Base-by-base conservation (phyloP, 1,139 yeast species). In the Arxiozyma heterogenica region DNA sequence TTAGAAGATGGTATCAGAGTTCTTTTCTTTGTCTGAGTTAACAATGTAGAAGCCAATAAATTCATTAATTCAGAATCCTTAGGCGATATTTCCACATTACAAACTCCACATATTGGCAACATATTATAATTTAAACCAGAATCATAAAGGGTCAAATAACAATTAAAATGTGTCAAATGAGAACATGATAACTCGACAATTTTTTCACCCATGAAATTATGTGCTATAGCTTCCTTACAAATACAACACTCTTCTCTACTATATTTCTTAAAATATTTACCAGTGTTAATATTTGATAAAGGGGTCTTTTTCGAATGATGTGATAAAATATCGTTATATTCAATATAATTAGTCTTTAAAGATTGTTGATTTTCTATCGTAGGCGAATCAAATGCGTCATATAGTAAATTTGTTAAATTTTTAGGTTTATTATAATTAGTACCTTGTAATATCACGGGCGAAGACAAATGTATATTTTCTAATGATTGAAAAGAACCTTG, bases 201-300 rank as follows among this genome's bases (percentile, higher is more conserved):
- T 50, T 65, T 69, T 59, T 73, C 76, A 11, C 71, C 72, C 1
- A 57, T 44, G 25, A 72, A 62, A 41, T 64, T 63, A 9, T 61
- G 59, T 8, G 64, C 61, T 42, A 73, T 59, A 4, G 61, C 58
- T 48, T 73, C 77, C 15, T 66, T 66, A 58, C 77, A 73, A 23
- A 73, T 60, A 9, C 65, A 61, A 55, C 77, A 73, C 2, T 46
- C 52, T 42, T 63, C 64, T 12, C 63, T 63, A 22, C 61, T 54
- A 53, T 56, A 65, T 44, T 60, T 59, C 58, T 65, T 62, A 20
- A 63, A 58, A 15, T 61, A 59, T 15, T 54, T 52, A 23, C 49
- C 49, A 7, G 55, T 53, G 42, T 44, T 21, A 18, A n/a, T 34
- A 47, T 43, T 47, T 41, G 20, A 39, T 44, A 20, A 23, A 34